These are phyloP conservation scores for Musa schizocarpa DNA, from an alignment of 176 grass and related monocot genomes.

Conservation along the genomic window DNA sequence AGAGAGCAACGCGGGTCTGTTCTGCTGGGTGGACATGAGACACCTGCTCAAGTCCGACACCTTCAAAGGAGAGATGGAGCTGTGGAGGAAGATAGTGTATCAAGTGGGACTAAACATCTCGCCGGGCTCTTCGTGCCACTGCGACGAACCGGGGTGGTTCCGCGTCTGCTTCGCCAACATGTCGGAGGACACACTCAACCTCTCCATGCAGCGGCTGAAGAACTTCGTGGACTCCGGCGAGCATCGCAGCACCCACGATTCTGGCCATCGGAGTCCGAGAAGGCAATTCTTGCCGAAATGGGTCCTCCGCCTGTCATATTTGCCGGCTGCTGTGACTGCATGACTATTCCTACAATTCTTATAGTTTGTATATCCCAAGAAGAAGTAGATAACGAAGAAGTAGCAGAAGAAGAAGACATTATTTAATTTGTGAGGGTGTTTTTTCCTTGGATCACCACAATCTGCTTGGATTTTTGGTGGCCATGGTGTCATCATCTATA, in stretches of 20 bases:
- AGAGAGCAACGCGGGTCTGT: slow-evolving; percentile 64
- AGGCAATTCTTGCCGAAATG: slow-evolving; percentile 3
- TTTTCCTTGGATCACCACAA: too few relatives aligned
- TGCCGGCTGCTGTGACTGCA: background rate
- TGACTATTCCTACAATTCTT: background rate
- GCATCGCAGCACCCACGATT: background rate
- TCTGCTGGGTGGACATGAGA: slow-evolving; percentile 88
- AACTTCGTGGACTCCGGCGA: slow-evolving; percentile 36
- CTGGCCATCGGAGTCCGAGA: background rate
- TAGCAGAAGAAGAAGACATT: too few relatives aligned
- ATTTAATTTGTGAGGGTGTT: too few relatives aligned
- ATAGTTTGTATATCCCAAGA: background rate
- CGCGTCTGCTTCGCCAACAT: slow-evolving; percentile 95
- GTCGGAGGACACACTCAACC: slow-evolving; percentile 59
- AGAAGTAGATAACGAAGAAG: too few relatives aligned
- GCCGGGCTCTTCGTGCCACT: slow-evolving; percentile 83
- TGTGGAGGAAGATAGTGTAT: slow-evolving; percentile 83
- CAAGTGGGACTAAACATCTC: slow-evolving; percentile 81
- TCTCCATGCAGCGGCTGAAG: slow-evolving; percentile 50
- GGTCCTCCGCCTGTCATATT: slow-evolving; percentile 9
- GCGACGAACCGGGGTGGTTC: slow-evolving; percentile 82
- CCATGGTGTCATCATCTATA: too few relatives aligned
- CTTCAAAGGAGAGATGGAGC: slow-evolving; percentile 69
- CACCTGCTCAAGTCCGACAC: slow-evolving; percentile 39
- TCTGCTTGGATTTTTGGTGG: too few relatives aligned